Base-by-base conservation (phyloP, 306 rosid species). In the Fragaria nilgerrensis region DNA sequence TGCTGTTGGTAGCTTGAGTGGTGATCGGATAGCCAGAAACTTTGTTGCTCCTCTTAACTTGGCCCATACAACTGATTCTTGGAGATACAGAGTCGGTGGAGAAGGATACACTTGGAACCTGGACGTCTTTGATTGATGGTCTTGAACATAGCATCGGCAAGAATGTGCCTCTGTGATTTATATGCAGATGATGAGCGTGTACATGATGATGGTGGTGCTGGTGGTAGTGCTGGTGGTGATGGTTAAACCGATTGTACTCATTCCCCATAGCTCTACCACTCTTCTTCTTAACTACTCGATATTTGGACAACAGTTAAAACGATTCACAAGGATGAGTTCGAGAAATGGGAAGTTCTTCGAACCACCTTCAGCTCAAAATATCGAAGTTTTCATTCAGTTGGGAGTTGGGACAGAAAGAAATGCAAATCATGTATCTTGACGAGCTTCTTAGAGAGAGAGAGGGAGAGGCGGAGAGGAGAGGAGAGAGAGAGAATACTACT, bases 21-120 rank as follows among this genome's bases (percentile, higher is more conserved):
- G 78, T 20, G 64, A 70, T 52, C 45, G 96, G 96, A 17, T 87
- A 81, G 3, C 95, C 97, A 2, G 83, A 74, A 2, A 90, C 89
- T 74, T 75, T 92, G 91, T 92, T 92, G 84, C 84, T 86, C 59
- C 98, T 86, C 81, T 91, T 96, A 2, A 96, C 99, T 75, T 96
- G 98, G 70, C 99, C 99, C 90, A 88, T 92, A 88, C 99, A 96
- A 59, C 96, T 84, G 82, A 92, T 92, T 87, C 79, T 91, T 2
- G 99, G 99, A 50, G 99, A 96, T 45, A 87, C 63, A 69, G 97
- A 92, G 61, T 88, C 95, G 7, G 76, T 73, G 72, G 81, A 68
- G 65, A 82, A 34, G 25, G 87, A 79, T 1, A 67, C 78, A 72
- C 9, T 58, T 12, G 93, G 93, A 75, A 87, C 71, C 5, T 37